A percentile compares a stretch with the other conserved stretches of the same genome.
phyloP scores from a whole-genome alignment of 768 basidiomycete species.

The Candolleomyces eurysporus region DNA sequence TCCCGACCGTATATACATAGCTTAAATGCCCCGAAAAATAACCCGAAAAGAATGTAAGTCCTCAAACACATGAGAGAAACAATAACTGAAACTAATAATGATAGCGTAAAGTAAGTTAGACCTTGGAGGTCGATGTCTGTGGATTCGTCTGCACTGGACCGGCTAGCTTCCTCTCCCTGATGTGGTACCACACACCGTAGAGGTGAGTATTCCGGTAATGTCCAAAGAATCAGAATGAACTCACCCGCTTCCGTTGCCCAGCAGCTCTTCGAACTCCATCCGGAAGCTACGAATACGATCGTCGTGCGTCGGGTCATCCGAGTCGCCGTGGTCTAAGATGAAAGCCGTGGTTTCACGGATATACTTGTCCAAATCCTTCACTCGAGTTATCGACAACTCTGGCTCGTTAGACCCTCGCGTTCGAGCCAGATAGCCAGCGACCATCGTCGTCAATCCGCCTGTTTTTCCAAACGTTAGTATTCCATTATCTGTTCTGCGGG shows the following conservation, averaged over 20 bases:
- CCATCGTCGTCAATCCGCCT: constrained; percentile 67
- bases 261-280: constrained; percentile 24
- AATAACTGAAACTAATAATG: too few species aligned
- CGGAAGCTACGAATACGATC: constrained; percentile 22
- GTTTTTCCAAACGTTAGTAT: background rate
- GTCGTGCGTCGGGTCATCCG: constrained; percentile 33
- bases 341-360: constrained; percentile 61
- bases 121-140: too few species aligned
- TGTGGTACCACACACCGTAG: background rate
- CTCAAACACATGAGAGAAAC: too few species aligned
- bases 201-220: too few species aligned
- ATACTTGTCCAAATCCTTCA: constrained; percentile 64
- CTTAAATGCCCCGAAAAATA: too few species aligned
- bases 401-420: constrained; percentile 71
- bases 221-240: background rate
- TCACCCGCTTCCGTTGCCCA: constrained; percentile 28
- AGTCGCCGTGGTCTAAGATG: constrained; percentile 53
- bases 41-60: too few species aligned
- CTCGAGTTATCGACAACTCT: constrained; percentile 51
- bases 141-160: too few species aligned
- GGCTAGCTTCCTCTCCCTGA: constrained; percentile 9
- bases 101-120: too few species aligned
- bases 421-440: constrained; percentile 72
- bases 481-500: background rate
- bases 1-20: too few species aligned